Percentiles rank a stretch among this genome's conserved stretches.
These are phyloP conservation scores for Trametes maxima DNA, from an alignment of 768 basidiomycete genomes.

Conservation along the genomic window DNA sequence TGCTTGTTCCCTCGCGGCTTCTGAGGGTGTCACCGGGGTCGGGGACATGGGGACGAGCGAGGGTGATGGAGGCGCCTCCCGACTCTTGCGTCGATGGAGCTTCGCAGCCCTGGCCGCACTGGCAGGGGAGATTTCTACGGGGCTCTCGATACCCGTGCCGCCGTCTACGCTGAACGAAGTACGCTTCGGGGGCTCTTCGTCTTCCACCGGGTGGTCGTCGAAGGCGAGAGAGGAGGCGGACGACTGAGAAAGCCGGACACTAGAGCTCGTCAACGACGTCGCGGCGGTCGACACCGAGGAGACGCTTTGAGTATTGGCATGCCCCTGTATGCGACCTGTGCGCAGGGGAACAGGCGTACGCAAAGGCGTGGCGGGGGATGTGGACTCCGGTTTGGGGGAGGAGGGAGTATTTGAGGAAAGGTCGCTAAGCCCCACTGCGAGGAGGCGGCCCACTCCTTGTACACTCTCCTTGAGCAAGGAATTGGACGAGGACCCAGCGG, in stretches of 20 bases:
- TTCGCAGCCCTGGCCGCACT: slow-evolving; percentile 26
- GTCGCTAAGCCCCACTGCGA: slow-evolving; percentile 49
- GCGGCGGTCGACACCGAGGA: slow-evolving; percentile 37
- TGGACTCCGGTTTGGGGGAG: slow-evolving; percentile 19
- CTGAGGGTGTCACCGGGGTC: slow-evolving; percentile 30
- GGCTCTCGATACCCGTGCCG: slow-evolving; percentile 22
- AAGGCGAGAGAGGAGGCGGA: slow-evolving; percentile 49
- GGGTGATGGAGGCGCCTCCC: slow-evolving; percentile 23
- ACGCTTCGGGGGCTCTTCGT: slow-evolving; percentile 40
- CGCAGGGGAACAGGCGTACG: slow-evolving; percentile 14
- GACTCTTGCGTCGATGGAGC: slow-evolving; percentile 33
- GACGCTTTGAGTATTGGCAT: slow-evolving; percentile 31
- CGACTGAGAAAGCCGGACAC: slow-evolving; percentile 46
- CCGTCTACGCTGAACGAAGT: slow-evolving; percentile 15
- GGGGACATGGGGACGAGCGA: slow-evolving; percentile 7
- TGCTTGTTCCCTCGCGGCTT: slow-evolving; percentile 18
- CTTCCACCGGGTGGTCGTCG: slow-evolving; percentile 31
- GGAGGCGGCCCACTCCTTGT: slow-evolving; percentile 56
- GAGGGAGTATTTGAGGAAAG: slow-evolving; percentile 31
- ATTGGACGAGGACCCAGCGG: slow-evolving; percentile 34
- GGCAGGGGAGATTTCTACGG: slow-evolving; percentile 25
- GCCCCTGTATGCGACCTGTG: slow-evolving; percentile 21
- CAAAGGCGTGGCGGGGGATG: slow-evolving; percentile 7
- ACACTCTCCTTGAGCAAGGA: slow-evolving; percentile 54
- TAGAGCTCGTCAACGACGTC: slow-evolving; percentile 30